A percentile compares a stretch with the other conserved stretches of the same genome.
These are phyloP conservation scores for Fusarium praegraminearum DNA, from an alignment of 2,329 filamentous ascomycete species.

Conservation along the genomic window DNA sequence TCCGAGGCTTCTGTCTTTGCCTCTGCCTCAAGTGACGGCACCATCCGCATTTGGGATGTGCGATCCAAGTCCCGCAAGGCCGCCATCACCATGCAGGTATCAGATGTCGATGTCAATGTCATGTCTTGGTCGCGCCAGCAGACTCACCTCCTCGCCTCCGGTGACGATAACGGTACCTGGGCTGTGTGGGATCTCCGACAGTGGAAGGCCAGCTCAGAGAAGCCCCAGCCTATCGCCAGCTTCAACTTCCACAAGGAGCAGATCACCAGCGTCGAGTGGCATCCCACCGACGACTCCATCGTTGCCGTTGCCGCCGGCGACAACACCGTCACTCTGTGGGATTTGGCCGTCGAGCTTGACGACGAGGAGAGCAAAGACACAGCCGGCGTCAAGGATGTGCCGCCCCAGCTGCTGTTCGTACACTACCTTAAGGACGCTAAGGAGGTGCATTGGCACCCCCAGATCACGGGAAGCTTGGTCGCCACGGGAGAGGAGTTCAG, in stretches of 20 bases:
- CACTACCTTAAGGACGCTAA: conserved; percentile 96
- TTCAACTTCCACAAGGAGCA: conserved; percentile 98
- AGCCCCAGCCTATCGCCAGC: conserved; percentile 85
- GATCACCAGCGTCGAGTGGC: conserved; percentile 96
- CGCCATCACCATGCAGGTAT: conserved; percentile 88
- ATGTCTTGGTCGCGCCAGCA: conserved; percentile 95
- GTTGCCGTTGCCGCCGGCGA: conserved; percentile 92
- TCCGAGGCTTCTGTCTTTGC: conserved; percentile 94
- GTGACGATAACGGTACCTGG: conserved; percentile 94
- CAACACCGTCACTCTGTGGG: conserved; percentile 95
- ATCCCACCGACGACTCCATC: conserved; percentile 96
- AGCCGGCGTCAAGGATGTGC: conserved; percentile 87
- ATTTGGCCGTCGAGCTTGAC: conserved; percentile 94
- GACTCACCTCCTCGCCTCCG: conserved; percentile 88
- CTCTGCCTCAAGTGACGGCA: conserved; percentile 93
- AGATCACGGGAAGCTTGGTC: conserved; percentile 90
- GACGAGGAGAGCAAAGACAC: conserved; percentile 96
- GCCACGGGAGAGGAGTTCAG: conserved; percentile 93
- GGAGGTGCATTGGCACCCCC: conserved; percentile 97
- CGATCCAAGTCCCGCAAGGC: conserved; percentile 89
- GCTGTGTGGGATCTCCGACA: conserved; percentile 95
- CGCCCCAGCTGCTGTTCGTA: conserved; percentile 93
- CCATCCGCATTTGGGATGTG: conserved; percentile 95
- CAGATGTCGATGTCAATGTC: conserved; percentile 90
- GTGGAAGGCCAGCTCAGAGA: conserved; percentile 78